Conservation (phyloP, 345 rosid species). For the Turritis glabra region DNA sequence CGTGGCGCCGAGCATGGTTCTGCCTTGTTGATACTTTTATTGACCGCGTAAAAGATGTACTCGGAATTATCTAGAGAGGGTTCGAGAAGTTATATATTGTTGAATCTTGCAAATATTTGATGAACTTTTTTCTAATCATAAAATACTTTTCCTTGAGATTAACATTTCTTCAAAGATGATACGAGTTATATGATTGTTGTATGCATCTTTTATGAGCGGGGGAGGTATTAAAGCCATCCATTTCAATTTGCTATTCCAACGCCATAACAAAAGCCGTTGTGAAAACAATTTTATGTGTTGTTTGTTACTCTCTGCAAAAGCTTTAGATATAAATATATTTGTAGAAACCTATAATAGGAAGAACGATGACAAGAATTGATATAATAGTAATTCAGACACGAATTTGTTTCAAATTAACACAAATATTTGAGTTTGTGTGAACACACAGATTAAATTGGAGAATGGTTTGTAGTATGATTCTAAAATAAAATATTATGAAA, state of each 20-base stretch:
- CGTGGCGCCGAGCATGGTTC: conserved; percentile 27
- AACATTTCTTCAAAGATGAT: not conserved
- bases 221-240: no score
- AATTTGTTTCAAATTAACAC: not conserved
- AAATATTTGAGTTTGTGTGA: not conserved
- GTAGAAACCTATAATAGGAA: no score
- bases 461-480: no score
- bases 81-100: not conserved
- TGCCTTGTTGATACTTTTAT: conserved; percentile 21
- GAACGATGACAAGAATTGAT: no score
- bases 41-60: not conserved
- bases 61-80: conserved; percentile 10
- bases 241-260: no score
- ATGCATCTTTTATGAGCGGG: no score
- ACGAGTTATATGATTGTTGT: no score
- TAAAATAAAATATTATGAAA: not conserved
- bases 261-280: no score
- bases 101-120: not conserved
- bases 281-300: no score
- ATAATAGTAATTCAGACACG: not conserved
- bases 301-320: no score
- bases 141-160: not conserved
- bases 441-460: not conserved
- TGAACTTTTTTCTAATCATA: not conserved
- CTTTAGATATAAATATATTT: no score